Evolutionary conservation across 2,329 filamentous ascomycete species (phyloP), one percentile per base, ranked within the genome.

Genomic region (Ceratocystis papillata): DNA sequence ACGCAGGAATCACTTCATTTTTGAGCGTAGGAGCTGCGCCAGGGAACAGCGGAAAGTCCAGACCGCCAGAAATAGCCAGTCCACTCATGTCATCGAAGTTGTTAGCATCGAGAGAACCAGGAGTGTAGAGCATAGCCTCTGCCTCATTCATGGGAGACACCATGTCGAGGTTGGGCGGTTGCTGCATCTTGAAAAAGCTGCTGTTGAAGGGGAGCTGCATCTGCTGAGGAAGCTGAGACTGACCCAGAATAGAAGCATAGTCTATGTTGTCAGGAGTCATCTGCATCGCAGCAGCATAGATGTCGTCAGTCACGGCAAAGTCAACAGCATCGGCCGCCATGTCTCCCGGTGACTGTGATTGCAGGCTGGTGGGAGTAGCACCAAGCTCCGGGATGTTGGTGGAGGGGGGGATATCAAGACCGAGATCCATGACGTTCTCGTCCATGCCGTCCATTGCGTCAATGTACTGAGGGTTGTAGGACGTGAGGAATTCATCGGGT

Each of bases 11-110:
- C 37, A 74, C 72, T 3, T 73, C 69, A 72, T 82, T 81, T 20
- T 30, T 45, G 10, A 22, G 30, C 5, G 48, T 10, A 59, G 50
- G 28, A 20, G 37, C 41, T 1, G 37, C 55, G 25, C 41, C 41
- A n/a, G 81, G 80, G 71, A 81, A 90, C 17, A 90, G 79, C 20
- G 82, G 80, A 70, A 90, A 90, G 73, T 90, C 87, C 10, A 74
- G 76, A n/a, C 77, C 76, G 8, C 73, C 76, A n/a, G 73, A 76
- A 61, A 75, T 76, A 41, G 76, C 75, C 2, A 76, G 55, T 6
- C 55, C 55, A 20, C 55, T 59, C 17, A 63, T 55, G 37, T 86
- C 85, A 50, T 83, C 81, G 70, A 85, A 88, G 48, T 80, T 81
- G 68, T 90, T 87, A 30, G 84, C 79, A 28, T 83, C 81, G 20